Conservation (phyloP, 176 grass and related monocot species). For the Panicum miliaceum region DNA sequence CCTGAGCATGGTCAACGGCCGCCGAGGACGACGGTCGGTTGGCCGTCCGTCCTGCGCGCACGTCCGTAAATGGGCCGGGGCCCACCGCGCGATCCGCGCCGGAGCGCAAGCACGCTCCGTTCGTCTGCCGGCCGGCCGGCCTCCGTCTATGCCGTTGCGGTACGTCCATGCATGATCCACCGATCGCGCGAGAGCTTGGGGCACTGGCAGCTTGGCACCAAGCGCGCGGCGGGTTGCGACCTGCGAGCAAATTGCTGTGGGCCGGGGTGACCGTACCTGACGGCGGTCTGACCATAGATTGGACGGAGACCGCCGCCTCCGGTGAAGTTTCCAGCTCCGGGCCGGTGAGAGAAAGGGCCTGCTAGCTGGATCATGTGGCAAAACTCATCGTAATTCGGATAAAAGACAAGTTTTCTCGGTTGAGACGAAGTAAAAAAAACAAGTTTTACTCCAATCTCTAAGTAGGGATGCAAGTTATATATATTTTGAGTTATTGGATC, state of each 20-base stretch:
- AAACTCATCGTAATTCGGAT: not conserved
- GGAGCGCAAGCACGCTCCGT: constrained; percentile 35
- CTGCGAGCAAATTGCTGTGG: not conserved
- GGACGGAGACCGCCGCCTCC: not conserved
- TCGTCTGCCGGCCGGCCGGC: constrained; percentile 10
- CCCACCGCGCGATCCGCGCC: constrained; percentile 24
- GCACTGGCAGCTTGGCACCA: not conserved
- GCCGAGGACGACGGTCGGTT: constrained; percentile 47
- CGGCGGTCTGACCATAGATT: not conserved
- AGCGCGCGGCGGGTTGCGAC: not conserved
- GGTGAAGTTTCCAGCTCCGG: not conserved
- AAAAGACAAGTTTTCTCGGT: not conserved
- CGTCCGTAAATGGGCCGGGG: constrained; percentile 32
- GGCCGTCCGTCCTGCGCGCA: constrained; percentile 34
- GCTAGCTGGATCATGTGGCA: not conserved
- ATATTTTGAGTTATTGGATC: no score
- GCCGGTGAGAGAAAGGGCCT: not conserved
- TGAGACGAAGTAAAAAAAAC: not conserved
- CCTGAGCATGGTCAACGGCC: constrained; percentile 53
- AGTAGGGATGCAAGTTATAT: no score
- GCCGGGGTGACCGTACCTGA: not conserved
- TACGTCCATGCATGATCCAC: constrained; percentile 19
- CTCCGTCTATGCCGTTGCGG: not conserved
- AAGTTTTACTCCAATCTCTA: not conserved
- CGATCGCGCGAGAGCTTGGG: not conserved